A percentile compares a stretch with the other conserved stretches of the same genome.
phyloP scores from a whole-genome alignment of 1,284 basidiomycete genomes.

The Papiliotrema terrestris region DNA sequence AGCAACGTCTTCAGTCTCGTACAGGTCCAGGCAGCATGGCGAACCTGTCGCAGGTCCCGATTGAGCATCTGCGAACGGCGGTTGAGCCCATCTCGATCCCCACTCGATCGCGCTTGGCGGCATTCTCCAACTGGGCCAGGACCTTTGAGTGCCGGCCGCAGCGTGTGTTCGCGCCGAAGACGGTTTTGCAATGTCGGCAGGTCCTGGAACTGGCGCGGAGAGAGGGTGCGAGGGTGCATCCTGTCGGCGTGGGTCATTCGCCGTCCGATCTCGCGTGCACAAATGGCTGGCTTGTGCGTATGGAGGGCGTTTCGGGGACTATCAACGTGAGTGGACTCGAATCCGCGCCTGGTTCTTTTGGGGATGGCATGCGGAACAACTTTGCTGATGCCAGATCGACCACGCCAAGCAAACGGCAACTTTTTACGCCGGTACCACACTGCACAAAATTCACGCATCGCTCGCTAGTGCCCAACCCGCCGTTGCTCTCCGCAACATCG shows the following conservation, averaged over 20 bases:
- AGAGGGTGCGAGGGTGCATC: slow-evolving; percentile 68
- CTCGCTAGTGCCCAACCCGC: slow-evolving; percentile 60
- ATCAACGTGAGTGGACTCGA: slow-evolving; percentile 61
- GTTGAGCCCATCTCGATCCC: slow-evolving; percentile 33
- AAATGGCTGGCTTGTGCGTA: slow-evolving; percentile 74
- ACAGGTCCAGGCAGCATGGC: not conserved
- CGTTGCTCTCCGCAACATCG: slow-evolving; percentile 86
- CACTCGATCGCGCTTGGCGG: slow-evolving; percentile 21
- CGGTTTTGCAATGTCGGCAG: slow-evolving; percentile 66
- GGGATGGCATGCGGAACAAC: not conserved
- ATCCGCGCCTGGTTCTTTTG: not conserved
- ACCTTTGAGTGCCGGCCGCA: slow-evolving; percentile 51
- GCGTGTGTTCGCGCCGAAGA: slow-evolving; percentile 70
- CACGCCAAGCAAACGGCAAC: slow-evolving; percentile 58
- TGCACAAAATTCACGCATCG: slow-evolving; percentile 62
- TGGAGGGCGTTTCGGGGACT: slow-evolving; percentile 64
- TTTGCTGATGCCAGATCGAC: slow-evolving; percentile 59
- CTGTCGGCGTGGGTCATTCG: slow-evolving; percentile 85
- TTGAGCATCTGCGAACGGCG: slow-evolving; percentile 17
- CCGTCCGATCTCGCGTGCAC: slow-evolving; percentile 91
- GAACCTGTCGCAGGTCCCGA: not conserved
- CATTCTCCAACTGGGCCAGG: slow-evolving; percentile 55
- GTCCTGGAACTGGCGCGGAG: slow-evolving; percentile 80
- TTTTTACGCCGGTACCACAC: slow-evolving; percentile 73
- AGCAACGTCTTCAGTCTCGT: no score